These are phyloP conservation scores for Pleurotus eryngii DNA, from an alignment of 768 basidiomycete species.

Conservation along the genomic window DNA sequence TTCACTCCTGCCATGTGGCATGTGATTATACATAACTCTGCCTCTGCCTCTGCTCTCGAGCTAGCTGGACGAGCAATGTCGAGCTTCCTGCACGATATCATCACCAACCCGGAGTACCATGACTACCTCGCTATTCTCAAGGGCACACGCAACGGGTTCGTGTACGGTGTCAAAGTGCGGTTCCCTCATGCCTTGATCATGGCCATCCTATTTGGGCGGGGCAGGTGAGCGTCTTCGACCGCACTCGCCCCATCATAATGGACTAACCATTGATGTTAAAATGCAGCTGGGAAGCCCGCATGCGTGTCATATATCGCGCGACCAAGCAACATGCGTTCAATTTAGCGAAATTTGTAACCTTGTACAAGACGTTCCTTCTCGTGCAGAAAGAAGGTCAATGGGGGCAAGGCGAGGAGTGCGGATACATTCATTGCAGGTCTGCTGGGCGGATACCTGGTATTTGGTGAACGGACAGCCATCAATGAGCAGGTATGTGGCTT, in stretches of 20 bases:
- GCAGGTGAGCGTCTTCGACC: conserved; percentile 60
- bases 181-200: conserved; percentile 97
- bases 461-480: conserved; percentile 81
- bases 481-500: conserved; percentile 77
- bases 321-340: conserved; percentile 91
- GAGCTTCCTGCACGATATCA: conserved; percentile 38
- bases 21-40: conserved; percentile 12
- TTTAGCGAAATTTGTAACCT: conserved; percentile 88
- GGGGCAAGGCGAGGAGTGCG: conserved; percentile 73
- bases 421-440: conserved; percentile 95
- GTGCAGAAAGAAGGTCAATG: conserved; percentile 78
- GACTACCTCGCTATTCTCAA: conserved; percentile 93
- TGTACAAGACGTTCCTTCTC: conserved; percentile 86
- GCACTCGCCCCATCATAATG: too few species aligned
- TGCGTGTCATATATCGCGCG: conserved; percentile 68
- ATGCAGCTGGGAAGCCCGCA: conserved; percentile 67
- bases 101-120: conserved; percentile 74
- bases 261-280: conserved; percentile 3
- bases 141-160: conserved; percentile 87
- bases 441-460: conserved; percentile 86
- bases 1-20: not conserved
- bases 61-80: conserved; percentile 9
- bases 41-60: not conserved
- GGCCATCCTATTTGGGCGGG: conserved; percentile 90
- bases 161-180: conserved; percentile 87